Evolutionary conservation across 176 grass and related monocot genomes (phyloP).

Genomic region (Oryza meridionalis): DNA sequence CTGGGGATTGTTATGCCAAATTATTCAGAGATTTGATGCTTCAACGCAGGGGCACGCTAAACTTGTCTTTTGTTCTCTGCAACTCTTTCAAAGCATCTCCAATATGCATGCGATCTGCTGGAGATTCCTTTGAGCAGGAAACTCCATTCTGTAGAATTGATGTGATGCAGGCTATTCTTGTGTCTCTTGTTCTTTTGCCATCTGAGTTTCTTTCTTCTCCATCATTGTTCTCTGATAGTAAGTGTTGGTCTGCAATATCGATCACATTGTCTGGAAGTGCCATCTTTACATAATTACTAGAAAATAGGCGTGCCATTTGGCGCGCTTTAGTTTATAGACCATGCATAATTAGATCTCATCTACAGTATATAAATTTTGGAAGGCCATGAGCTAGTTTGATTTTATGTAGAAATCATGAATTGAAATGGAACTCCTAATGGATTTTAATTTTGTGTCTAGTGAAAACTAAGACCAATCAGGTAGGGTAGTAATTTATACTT

Average conservation of each 20-base stretch:
- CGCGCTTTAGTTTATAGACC: too few species aligned
- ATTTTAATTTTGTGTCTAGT: too few species aligned
- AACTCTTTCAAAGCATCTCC: constrained; percentile 39
- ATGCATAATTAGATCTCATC: too few species aligned
- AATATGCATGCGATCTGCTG: constrained; percentile 13
- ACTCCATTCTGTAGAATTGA: constrained; percentile 5
- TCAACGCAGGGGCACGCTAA: neutral
- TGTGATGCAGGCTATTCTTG: neutral
- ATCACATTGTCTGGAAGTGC: constrained; percentile 30
- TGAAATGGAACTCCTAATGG: too few species aligned
- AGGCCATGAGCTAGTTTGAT: too few species aligned
- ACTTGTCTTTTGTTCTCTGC: constrained; percentile 23
- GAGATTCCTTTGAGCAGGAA: constrained; percentile 8
- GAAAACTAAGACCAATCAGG: too few species aligned
- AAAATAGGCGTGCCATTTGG: too few species aligned
- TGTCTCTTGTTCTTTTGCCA: neutral
- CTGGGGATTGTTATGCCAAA: neutral
- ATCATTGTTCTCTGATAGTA: neutral
- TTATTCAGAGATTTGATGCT: neutral
- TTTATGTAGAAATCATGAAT: too few species aligned
- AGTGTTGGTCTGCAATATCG: neutral
- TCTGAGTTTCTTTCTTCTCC: neutral
- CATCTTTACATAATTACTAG: constrained; percentile 14
- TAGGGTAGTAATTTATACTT: too few species aligned
- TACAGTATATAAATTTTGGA: too few species aligned